Evolutionary conservation across 306 rosid species (phyloP).

Genomic region (Fragaria nilgerrensis): DNA sequence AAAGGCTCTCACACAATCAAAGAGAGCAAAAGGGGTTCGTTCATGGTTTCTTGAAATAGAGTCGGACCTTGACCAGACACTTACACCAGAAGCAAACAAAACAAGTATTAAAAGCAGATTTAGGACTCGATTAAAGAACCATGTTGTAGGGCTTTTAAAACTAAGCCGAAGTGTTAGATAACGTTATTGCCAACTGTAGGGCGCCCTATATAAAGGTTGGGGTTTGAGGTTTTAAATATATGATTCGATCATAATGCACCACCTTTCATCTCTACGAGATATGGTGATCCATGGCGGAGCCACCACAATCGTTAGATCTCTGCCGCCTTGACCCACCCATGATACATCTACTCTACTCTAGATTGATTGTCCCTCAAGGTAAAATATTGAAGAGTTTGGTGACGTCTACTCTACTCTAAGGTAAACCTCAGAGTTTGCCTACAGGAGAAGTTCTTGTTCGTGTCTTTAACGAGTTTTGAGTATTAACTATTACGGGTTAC

Average conservation of each 20-base stretch:
- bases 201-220: not conserved
- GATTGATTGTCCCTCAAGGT: not conserved
- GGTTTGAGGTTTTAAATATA: not conserved
- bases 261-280: constrained; percentile 1
- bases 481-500: too few relatives aligned
- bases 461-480: too few relatives aligned
- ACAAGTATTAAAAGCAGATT: constrained; percentile 21
- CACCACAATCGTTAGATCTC: not conserved
- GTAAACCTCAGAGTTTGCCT: too few relatives aligned
- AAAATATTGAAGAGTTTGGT: too few relatives aligned
- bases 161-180: not conserved
- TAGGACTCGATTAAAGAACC: not conserved
- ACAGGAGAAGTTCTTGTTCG: too few relatives aligned
- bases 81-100: constrained; percentile 39
- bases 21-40: not conserved
- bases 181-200: not conserved
- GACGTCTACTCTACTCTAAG: too few relatives aligned
- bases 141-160: not conserved
- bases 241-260: not conserved
- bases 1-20: constrained; percentile 1
- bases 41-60: not conserved
- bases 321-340: not conserved
- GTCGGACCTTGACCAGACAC: constrained; percentile 30
- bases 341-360: not conserved
- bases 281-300: constrained; percentile 13